Base-by-base conservation (phyloP, 257 asterid genomes). In the Nicotiana undulata region DNA sequence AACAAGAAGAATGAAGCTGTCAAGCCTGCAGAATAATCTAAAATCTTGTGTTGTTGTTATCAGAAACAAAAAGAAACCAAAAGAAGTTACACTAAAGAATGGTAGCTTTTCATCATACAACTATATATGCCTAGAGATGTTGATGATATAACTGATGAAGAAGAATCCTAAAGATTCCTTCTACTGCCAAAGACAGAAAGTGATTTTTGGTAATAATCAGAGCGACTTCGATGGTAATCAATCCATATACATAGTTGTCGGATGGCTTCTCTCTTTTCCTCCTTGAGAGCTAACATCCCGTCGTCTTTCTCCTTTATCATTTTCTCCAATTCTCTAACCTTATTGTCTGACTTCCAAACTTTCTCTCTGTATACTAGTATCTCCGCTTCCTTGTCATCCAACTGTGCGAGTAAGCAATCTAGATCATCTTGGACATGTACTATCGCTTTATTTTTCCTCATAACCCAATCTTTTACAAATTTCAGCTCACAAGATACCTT, bases 161-260 rank as follows among this genome's bases (percentile, higher is more conserved):
- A 74, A 4, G 17, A 74, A 74, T 74, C 75, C 77, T 63, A 79
- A 46, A 68, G 82, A 37, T 52, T 55, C 75, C 37, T 79, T 46
- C 13, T 49, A 44, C 74, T 63, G 64, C 77, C 82, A 79, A 87
- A 86, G 18, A 89, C 97, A 31, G 89, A 76, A 80, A 91, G 56
- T 85, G 86, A 81, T 72, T 90, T 92, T 90, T 87, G 91, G 93
- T 91, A 92, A 84, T 81, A 90, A 85, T 89, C 97, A 0, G 93
- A 91, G 6, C 91, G 91, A 18, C 91, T 86, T 17, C 92, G 85
- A 18, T 93, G 99, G 85, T 95, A 90, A 82, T 95, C 99, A n/a
- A 93, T 93, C 98, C 93, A 91, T 15, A 95, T 91, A 68, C 99
- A 95, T 3, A 95, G 83, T 82, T 95, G 98, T 81, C 98, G 90